phyloP scores from a whole-genome alignment of 2,329 filamentous ascomycete genomes.

The Aspergillus viridinutans region DNA sequence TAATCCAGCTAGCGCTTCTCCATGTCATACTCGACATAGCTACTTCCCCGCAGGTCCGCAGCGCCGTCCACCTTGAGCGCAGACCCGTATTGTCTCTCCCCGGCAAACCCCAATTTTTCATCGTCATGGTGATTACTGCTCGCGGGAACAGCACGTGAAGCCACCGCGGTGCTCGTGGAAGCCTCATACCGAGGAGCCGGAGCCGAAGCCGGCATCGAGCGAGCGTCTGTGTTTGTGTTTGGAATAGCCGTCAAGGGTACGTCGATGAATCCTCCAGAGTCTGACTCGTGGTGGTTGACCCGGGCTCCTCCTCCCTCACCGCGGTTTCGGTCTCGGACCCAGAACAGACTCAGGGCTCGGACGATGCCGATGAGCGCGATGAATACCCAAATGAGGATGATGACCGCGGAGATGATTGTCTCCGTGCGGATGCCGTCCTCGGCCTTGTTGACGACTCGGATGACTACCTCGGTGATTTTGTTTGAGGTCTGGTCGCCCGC shows the following conservation, averaged over 20 bases:
- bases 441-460: constrained; percentile 64
- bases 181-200: constrained; percentile 25
- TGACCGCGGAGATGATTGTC: constrained; percentile 69
- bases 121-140: constrained; percentile 25
- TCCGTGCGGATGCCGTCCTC: constrained; percentile 67
- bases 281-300: constrained; percentile 10
- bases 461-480: constrained; percentile 73
- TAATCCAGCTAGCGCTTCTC: constrained; percentile 24
- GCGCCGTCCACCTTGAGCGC: constrained; percentile 25
- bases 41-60: constrained; percentile 28
- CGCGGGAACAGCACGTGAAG: neutral
- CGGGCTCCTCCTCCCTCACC: constrained; percentile 54
- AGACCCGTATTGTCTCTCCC: constrained; percentile 31
- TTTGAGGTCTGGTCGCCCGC: constrained; percentile 70
- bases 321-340: constrained; percentile 55
- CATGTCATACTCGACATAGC: constrained; percentile 35
- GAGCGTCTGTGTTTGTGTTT: constrained; percentile 2
- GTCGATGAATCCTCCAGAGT: constrained; percentile 31
- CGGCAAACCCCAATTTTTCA: constrained; percentile 43
- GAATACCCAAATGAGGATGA: constrained; percentile 74
- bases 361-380: constrained; percentile 70
- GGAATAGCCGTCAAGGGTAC: constrained; percentile 34
- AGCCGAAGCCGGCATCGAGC: constrained; percentile 3
- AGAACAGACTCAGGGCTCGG: constrained; percentile 61
- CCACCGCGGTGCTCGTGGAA: constrained; percentile 4